These are phyloP conservation scores for Yarrowia galli DNA, from an alignment of 1,139 yeast species.

Conservation along the genomic window DNA sequence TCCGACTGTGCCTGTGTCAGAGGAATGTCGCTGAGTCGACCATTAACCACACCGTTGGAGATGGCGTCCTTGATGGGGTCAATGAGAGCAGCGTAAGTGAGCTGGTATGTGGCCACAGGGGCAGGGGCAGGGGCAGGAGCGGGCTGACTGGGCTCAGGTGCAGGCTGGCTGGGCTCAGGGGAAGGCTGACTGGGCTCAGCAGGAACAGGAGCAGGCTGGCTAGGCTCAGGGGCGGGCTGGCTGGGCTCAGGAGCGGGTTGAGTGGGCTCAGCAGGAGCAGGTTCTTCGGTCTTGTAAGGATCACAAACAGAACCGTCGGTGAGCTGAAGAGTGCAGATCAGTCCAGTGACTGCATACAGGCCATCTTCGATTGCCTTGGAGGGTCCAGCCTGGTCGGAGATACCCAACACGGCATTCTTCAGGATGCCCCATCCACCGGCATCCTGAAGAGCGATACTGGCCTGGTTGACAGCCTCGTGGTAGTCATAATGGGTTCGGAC, in stretches of 20 bases:
- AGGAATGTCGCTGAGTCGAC: background rate
- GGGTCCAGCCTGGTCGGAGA: background rate
- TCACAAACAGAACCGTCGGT: constrained; percentile 2
- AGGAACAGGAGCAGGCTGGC: background rate
- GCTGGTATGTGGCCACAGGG: background rate
- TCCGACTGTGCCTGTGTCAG: background rate
- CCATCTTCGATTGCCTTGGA: background rate
- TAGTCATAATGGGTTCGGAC: constrained; percentile 3
- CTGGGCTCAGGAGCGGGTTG: too few species aligned
- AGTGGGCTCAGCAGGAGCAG: background rate
- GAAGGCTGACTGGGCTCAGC: too few species aligned
- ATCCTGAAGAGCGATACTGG: background rate
- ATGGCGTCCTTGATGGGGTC: constrained; percentile 1
- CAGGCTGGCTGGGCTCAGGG: background rate
- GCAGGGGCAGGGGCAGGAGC: background rate
- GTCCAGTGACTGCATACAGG: background rate
- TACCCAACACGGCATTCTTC: background rate
- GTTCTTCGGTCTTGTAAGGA: background rate
- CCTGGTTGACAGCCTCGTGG: constrained; percentile 5
- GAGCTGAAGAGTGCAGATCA: constrained; percentile 3
- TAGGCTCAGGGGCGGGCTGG: background rate
- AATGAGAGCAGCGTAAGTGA: background rate
- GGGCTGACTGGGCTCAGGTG: background rate
- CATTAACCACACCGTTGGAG: background rate
- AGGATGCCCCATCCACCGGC: background rate